Evolutionary conservation across 2,329 filamentous ascomycete genomes (phyloP).

Genomic region (Aspergillus sp.): DNA sequence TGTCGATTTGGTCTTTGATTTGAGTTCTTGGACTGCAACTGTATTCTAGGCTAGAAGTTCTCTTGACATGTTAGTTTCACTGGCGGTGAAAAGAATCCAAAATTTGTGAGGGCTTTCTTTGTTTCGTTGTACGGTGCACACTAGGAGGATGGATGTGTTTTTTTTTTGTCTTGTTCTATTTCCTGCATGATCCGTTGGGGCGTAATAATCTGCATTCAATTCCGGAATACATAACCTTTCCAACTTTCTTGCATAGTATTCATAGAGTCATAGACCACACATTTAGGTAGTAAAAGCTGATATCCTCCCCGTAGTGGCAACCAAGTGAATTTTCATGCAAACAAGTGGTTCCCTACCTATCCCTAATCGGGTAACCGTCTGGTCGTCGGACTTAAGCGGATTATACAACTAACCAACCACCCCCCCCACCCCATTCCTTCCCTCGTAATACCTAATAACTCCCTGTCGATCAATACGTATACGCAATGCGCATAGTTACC

Average conservation of each 20-base stretch:
- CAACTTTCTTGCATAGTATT: too few relatives aligned
- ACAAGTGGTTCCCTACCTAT: background rate
- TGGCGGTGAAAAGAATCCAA: constrained; percentile 1
- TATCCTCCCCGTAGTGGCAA: too few relatives aligned
- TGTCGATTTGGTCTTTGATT: background rate
- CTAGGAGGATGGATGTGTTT: background rate
- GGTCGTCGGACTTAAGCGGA: background rate
- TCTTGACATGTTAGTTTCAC: background rate
- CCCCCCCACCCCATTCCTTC: too few relatives aligned
- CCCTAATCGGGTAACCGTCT: background rate
- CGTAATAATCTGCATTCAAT: background rate
- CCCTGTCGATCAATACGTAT: too few relatives aligned
- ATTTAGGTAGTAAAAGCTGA: too few relatives aligned
- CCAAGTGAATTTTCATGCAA: background rate
- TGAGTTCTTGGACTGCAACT: constrained; percentile 1
- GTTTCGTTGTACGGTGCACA: background rate
- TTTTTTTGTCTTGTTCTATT: background rate
- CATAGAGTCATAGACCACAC: too few relatives aligned
- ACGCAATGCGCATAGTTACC: too few relatives aligned
- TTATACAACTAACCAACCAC: too few relatives aligned
- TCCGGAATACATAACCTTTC: background rate
- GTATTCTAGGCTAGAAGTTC: constrained; percentile 9
- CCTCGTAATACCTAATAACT: too few relatives aligned
- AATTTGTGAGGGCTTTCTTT: background rate
- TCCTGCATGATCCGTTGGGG: background rate